These are phyloP conservation scores for Euphrasia confusa DNA, from an alignment of 257 asterid genomes.

Conservation along the genomic window DNA sequence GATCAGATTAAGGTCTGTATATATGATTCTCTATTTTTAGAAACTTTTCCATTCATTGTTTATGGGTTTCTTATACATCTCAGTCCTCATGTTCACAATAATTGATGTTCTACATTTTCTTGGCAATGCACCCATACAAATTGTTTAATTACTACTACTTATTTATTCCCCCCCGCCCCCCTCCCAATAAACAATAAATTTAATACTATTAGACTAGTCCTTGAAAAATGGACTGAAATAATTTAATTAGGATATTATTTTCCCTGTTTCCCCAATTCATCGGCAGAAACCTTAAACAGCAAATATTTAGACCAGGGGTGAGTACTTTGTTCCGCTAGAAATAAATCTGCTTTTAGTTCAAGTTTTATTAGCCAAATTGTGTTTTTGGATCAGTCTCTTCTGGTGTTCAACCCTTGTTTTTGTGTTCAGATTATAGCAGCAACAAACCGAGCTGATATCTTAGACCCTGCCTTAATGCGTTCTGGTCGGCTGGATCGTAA, in stretches of 20 bases:
- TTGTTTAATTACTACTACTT: no score
- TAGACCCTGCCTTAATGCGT: conserved; percentile 96
- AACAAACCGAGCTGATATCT: conserved; percentile 89
- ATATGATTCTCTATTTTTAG: background rate
- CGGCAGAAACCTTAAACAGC: no score
- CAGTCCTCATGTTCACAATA: background rate
- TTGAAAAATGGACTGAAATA: no score
- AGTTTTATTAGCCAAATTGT: background rate
- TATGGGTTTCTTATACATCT: background rate
- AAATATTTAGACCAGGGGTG: no score
- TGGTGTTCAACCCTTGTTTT: conserved; percentile 9
- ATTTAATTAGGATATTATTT: no score
- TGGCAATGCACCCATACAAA: no score
- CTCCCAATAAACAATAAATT: no score
- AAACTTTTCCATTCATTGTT: background rate
- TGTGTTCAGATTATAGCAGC: conserved; percentile 84
- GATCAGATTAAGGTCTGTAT: conserved; percentile 11
- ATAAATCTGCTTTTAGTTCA: background rate
- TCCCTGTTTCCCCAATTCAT: background rate
- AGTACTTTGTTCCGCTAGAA: background rate
- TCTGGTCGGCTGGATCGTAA: conserved; percentile 98
- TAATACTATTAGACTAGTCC: no score
- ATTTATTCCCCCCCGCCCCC: no score
- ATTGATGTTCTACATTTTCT: no score
- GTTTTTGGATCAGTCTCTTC: background rate